Evolutionary conservation across 768 basidiomycete species (phyloP), one percentile per base, ranked within the genome.

Genomic region (Filobasidium floriforme): DNA sequence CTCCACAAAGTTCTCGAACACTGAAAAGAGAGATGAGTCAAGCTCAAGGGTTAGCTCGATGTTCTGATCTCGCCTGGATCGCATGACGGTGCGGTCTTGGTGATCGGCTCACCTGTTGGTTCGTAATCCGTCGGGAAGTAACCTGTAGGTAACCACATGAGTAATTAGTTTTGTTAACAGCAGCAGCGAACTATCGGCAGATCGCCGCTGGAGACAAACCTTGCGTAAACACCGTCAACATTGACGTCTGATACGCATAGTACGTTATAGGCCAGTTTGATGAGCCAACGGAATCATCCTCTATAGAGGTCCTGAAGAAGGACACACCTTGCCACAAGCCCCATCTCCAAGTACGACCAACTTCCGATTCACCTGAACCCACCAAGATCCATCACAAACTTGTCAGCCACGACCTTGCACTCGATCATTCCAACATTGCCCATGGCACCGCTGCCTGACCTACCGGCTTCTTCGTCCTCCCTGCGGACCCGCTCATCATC

Each of bases 1-100:
- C 76, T 93, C 89, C 12, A 94, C 92, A 73, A 94, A 92, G 80
- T 97, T 98, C 79, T 98, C 94, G 71, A 98, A 98, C 4, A 98
- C 93, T 28, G 90, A 73, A 44, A 59, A 6, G 19, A 22, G 64
- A 14, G 37, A 29, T 61, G 6, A 52, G 46, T 32, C 24, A 26
- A 57, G 22, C 52, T 14, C 22, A 15, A 22, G 54, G 18, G 24
- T 18, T 5, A 15, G 22, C 46, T 22, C 12, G 46, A 49, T 3
- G 14, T 49, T 12, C 5, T 14, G 5, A 49, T 15, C 46, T 22
- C 22, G 18, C 46, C 46, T 49, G 46, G 5, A 15, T 5, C 46
- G 14, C 15, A 22, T 14, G 46, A 18, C 12, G 46, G 3, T 24
- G 18, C 11, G 37, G 40, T 51, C 9, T 12, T 41, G 1, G 29